Percentiles rank a stretch among this genome's conserved stretches.
Conservation (phyloP, 2,329 filamentous ascomycete genomes). For the Huntiella moniliformis region DNA sequence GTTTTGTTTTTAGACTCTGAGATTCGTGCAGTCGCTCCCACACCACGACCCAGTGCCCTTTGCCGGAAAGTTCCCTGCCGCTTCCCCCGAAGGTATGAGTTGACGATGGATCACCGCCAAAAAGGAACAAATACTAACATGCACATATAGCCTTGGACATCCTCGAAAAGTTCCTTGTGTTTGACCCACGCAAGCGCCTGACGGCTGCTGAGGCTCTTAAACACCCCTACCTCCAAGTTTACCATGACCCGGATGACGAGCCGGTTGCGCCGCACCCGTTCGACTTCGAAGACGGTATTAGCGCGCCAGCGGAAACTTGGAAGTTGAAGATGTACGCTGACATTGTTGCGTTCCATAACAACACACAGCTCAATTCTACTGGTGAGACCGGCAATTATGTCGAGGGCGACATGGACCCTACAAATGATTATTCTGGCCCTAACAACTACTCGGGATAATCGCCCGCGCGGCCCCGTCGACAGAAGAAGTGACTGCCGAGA, state of each 20-base stretch:
- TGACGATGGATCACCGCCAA: not conserved
- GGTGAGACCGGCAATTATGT: conserved; percentile 6
- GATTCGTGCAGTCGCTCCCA: conserved; percentile 93
- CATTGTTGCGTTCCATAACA: conserved; percentile 96
- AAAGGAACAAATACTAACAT: not conserved
- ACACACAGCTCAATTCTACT: conserved; percentile 20
- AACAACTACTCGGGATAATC: conserved; percentile 10
- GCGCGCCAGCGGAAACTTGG: conserved; percentile 96
- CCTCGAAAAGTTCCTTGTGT: conserved; percentile 91
- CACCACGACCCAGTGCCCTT: conserved; percentile 84
- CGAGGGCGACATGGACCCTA: conserved; percentile 2
- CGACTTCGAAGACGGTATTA: conserved; percentile 97
- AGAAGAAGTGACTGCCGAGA: not conserved
- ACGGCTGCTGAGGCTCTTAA: conserved; percentile 70
- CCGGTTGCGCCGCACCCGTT: conserved; percentile 93
- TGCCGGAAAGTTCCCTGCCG: conserved; percentile 81
- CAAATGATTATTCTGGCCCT: conserved; percentile 9
- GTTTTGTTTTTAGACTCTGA: conserved; percentile 47
- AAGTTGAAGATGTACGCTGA: conserved; percentile 95
- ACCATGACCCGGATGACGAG: conserved; percentile 95
- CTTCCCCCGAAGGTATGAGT: conserved; percentile 58
- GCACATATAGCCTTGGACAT: conserved; percentile 58
- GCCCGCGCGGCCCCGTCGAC: not conserved
- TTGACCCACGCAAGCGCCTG: conserved; percentile 91
- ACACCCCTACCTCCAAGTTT: conserved; percentile 86